Evolutionary conservation across 352 stramenopile genomes (phyloP), one percentile per base, ranked within the genome.

Genomic region (Globisporangium mamillatum): DNA sequence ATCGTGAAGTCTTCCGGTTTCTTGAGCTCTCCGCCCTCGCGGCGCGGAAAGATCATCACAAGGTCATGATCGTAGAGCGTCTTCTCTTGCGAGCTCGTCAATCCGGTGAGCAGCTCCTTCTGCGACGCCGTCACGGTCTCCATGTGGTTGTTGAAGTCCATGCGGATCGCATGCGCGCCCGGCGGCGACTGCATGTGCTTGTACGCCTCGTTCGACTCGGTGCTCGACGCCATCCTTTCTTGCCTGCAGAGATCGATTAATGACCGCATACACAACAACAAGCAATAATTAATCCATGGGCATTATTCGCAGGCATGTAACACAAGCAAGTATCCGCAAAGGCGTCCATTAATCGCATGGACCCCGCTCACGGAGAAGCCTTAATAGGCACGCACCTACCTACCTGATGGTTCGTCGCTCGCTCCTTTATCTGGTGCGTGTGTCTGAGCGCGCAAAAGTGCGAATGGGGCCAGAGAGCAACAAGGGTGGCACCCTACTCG

Each of bases 1-100:
- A 87, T 34, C 25, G 87, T 88, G 61, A 90, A 94, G 29, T 86
- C 72, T 36, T 88, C 73, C 20, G 81, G 77, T 52, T 90, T 78
- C 73, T 93, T 93, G 41, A 71, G 55, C 59, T 93, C 83, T 60
- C 82, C 87, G 46, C 82, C 83, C 27, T 86, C 68, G 52, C 84
- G 84, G 4, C 77, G 75, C 14, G 84, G 77, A 63, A 94, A 94
- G 70, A 93, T 86, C 82, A 94, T 86, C 63, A 94, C 86, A 57
- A 94, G 72, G 67, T 94, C 86, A 65, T 88, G 73, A 62, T 87
- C 86, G 79, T 92, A 92, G 65, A 92, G 54, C 63, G 74, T 78
- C 70, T 84, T 88, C 36, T 84, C 78, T 27, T 67, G 79, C 27
- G 56, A 61, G 27, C 70, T 65, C 27, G 53, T 34, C 25, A 57